Conservation (phyloP, 768 basidiomycete genomes). For the Russula ochroleuca region DNA sequence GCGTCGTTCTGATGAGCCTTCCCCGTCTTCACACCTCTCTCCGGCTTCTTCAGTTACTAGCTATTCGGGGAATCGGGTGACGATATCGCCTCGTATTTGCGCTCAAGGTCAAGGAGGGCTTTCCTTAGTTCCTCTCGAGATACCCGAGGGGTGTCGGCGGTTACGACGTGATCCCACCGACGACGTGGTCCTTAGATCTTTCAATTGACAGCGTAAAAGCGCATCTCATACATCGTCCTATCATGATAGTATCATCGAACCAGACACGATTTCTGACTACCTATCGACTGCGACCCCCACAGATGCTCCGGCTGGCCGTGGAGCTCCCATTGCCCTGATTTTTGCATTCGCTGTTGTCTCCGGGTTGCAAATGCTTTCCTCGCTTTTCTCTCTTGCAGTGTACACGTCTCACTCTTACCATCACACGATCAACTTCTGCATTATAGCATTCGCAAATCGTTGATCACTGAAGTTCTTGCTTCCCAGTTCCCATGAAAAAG, state of each 20-base stretch:
- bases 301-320: neutral
- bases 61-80: neutral
- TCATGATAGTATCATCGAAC: too few species aligned
- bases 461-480: neutral
- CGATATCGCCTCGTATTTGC: constrained; percentile 1
- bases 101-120: constrained; percentile 12
- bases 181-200: constrained; percentile 17
- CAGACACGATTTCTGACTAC: constrained; percentile 15
- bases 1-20: constrained; percentile 1
- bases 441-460: constrained; percentile 10
- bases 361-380: constrained; percentile 4
- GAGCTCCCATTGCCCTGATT: neutral
- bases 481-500: neutral
- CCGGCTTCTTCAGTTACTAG: constrained; percentile 1
- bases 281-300: neutral
- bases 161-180: constrained; percentile 20
- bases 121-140: constrained; percentile 20
- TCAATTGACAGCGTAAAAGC: constrained; percentile 4
- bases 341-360: constrained; percentile 7
- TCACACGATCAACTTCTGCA: constrained; percentile 18
- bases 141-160: constrained; percentile 19
- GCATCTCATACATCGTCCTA: constrained; percentile 4
- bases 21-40: neutral
- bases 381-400: constrained; percentile 9
- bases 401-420: constrained; percentile 11